A percentile compares a stretch with the other conserved stretches of the same genome.
Evolutionary conservation across 495 filamentous ascomycete genomes (phyloP).

Genomic region (Trypethelium eluteriae): DNA sequence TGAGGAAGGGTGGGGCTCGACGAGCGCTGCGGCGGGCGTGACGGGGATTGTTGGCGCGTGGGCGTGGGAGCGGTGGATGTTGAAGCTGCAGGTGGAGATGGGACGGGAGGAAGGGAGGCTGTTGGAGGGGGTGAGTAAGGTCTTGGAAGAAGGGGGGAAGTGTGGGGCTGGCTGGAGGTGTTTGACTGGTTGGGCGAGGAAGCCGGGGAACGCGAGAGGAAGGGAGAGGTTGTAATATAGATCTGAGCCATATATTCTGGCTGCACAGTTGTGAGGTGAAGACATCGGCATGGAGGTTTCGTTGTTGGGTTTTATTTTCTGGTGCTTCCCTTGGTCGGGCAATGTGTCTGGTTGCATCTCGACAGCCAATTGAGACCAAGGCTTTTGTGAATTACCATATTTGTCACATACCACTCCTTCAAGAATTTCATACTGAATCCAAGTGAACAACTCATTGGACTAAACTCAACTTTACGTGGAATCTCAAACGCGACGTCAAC

Average conservation of each 20-base stretch:
- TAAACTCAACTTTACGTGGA: not conserved
- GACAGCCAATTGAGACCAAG: not conserved
- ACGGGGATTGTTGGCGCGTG: slow-evolving; percentile 78
- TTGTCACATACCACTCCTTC: not conserved
- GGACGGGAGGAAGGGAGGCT: slow-evolving; percentile 53
- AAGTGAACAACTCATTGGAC: not conserved
- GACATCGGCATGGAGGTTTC: not conserved
- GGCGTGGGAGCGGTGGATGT: slow-evolving; percentile 94
- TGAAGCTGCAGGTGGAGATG: slow-evolving; percentile 79
- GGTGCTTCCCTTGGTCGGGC: not conserved
- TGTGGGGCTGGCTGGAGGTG: slow-evolving; percentile 77
- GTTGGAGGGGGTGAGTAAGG: slow-evolving; percentile 68
- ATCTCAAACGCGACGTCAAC: not conserved
- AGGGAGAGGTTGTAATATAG: slow-evolving; percentile 6
- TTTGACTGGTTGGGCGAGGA: slow-evolving; percentile 82
- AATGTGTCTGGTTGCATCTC: not conserved
- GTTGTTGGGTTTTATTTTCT: slow-evolving; percentile 4
- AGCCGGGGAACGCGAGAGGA: slow-evolving; percentile 34
- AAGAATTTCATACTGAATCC: not conserved
- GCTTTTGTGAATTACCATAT: not conserved
- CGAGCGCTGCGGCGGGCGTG: slow-evolving; percentile 62
- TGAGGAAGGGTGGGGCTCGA: slow-evolving; percentile 61
- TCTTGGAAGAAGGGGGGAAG: slow-evolving; percentile 77
- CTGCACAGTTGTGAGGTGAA: not conserved
- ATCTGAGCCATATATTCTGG: not conserved